Evolutionary conservation across 306 rosid species (phyloP), one percentile per base, ranked within the genome.

Genomic region (Phaseolus lunatus): DNA sequence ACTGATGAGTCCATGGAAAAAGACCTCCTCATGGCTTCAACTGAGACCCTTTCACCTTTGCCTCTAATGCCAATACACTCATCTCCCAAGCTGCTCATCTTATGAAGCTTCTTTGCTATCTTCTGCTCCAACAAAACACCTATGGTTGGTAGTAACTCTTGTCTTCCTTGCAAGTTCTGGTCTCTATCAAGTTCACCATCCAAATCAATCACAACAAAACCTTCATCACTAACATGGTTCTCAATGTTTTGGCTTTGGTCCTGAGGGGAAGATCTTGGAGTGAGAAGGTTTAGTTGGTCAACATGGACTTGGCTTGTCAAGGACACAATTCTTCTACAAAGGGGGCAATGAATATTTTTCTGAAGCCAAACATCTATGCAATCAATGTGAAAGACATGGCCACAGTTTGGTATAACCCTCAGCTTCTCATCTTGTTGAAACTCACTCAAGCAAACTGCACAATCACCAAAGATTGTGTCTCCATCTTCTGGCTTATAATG

Each of bases 341-440:
- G 92, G 4, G 97, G 97, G 78, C 97, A 93, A 75, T 88, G 91
- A 27, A 86, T 84, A 81, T 86, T 90, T 76, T 56, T 88, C 48
- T 90, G 97, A 33, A 93, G 93, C 97, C 97, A 93, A 49, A 86
- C 76, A 67, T 93, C 97, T 57, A 93, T 87, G 82, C 97, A 93
- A 81, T 93, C 97, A 47, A 93, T 89, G 78, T 93, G 97, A 70
- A 93, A 93, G 9, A 85, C 53, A 79, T 93, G 97, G 56, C 84
- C 37, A 45, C 97, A 93, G 41, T 85, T 86, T 23, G 96, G 96
- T 72, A 93, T 86, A 19, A 88, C 82, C 49, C 96, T 84, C 2
- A 93, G 82, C 81, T 87, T 93, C 79, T 93, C 94, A 27, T 75
- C 83, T 26, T 86, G 84, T 70, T 84, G 69, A 73, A 90, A 92